Percentiles rank a stretch among this genome's conserved stretches.
These are phyloP conservation scores for Asparagopsis taxiformis DNA, from an alignment of 31 red algal species.

Conservation along the genomic window DNA sequence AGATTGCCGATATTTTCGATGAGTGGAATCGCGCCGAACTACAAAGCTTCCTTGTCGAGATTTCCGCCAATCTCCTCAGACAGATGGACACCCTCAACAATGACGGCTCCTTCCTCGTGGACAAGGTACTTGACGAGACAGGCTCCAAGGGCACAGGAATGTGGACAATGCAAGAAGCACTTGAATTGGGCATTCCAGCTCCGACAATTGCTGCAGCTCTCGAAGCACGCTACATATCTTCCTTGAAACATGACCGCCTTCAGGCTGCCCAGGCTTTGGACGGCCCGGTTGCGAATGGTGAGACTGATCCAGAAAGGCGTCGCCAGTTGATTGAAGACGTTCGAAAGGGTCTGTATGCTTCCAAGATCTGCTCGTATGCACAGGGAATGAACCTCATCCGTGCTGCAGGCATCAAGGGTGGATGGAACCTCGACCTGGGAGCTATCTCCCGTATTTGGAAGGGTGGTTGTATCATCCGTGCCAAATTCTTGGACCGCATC, in stretches of 20 bases:
- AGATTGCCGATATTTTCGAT: slow-evolving; percentile 79
- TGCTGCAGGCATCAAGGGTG: slow-evolving; percentile 55
- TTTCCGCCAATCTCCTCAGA: slow-evolving; percentile 81
- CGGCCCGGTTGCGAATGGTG: slow-evolving; percentile 31
- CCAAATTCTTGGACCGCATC: slow-evolving; percentile 90
- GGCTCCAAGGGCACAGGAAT: slow-evolving; percentile 98
- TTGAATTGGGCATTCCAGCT: slow-evolving; percentile 55
- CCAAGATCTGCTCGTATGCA: slow-evolving; percentile 98
- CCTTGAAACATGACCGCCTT: slow-evolving; percentile 80
- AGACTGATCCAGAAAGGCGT: slow-evolving; percentile 19
- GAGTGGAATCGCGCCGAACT: slow-evolving; percentile 88
- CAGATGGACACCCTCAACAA: slow-evolving; percentile 56
- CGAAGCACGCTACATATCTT: slow-evolving; percentile 88
- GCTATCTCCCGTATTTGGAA: slow-evolving; percentile 96
- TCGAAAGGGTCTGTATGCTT: slow-evolving; percentile 85
- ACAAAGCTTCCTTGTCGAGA: slow-evolving; percentile 95
- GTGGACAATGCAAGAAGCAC: slow-evolving; percentile 97
- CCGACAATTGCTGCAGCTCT: slow-evolving; percentile 88
- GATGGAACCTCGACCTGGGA: slow-evolving; percentile 86
- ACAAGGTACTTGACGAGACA: slow-evolving; percentile 82
- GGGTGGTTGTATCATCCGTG: slow-evolving; percentile 99
- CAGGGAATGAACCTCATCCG: slow-evolving; percentile 97
- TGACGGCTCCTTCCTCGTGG: slow-evolving; percentile 66
- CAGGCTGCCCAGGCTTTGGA: slow-evolving; percentile 30
- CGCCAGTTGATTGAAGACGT: slow-evolving; percentile 66